Percentiles rank a stretch among this genome's conserved stretches.
phyloP scores from a whole-genome alignment of 768 basidiomycete species.

The Boletales sp. region DNA sequence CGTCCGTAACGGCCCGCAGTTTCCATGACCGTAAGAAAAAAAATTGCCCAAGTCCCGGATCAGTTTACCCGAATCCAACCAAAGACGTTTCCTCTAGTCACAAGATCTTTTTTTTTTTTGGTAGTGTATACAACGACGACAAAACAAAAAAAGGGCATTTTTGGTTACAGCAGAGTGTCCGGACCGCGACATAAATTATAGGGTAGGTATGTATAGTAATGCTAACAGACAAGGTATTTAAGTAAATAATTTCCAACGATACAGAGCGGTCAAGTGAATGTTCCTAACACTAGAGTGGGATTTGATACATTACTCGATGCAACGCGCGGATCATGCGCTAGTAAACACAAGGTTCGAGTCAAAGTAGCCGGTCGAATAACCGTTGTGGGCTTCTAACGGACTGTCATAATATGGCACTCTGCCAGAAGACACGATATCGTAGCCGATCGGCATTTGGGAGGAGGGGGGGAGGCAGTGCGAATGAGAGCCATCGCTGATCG shows the following conservation, averaged over 20 bases:
- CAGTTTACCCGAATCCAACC: no score
- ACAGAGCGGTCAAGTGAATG: constrained; percentile 19
- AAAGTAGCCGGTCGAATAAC: constrained; percentile 19
- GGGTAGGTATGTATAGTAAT: constrained; percentile 11
- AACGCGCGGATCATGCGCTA: constrained; percentile 9
- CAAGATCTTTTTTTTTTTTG: no score
- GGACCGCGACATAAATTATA: constrained; percentile 16
- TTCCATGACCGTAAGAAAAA: no score
- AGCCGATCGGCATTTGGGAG: constrained; percentile 18
- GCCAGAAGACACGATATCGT: constrained; percentile 23
- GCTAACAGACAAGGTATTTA: constrained; percentile 14
- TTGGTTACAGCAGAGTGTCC: neutral
- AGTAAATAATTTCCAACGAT: constrained; percentile 26
- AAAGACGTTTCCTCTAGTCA: no score
- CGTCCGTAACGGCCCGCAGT: no score
- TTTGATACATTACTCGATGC: constrained; percentile 18
- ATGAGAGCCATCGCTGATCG: constrained; percentile 10
- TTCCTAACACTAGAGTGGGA: constrained; percentile 11
- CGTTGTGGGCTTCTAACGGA: constrained; percentile 18
- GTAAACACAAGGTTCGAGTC: constrained; percentile 23
- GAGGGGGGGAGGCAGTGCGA: constrained; percentile 18
- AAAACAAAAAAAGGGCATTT: no score
- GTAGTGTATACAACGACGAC: no score
- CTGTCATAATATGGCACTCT: constrained; percentile 27
- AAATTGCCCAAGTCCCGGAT: no score